A percentile compares a stretch with the other conserved stretches of the same genome.
Conservation (phyloP, 345 rosid species). For the Geranium brycei region DNA sequence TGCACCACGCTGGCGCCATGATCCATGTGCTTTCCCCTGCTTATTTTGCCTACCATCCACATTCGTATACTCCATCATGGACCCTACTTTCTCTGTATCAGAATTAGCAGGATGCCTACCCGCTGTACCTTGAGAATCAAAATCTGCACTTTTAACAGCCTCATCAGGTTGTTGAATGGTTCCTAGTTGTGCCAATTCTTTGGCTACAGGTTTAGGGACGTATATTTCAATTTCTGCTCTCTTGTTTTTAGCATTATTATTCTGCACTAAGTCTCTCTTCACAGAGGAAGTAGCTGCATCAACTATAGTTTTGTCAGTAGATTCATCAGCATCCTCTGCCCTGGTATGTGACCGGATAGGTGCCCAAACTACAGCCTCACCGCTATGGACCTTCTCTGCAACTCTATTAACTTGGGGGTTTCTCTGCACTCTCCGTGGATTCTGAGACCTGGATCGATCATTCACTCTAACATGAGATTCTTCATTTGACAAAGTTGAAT, state of each 20-base stretch:
- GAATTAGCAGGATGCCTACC: conserved; percentile 22
- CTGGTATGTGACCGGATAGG: conserved; percentile 58
- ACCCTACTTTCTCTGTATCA: conserved; percentile 25
- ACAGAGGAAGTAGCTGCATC: conserved; percentile 17
- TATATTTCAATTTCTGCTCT: conserved; percentile 90
- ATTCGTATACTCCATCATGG: conserved; percentile 28
- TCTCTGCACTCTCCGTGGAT: conserved; percentile 43
- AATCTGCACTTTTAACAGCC: conserved; percentile 16
- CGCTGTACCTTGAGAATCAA: conserved; percentile 26
- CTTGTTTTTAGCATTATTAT: conserved; percentile 51
- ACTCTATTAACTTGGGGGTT: conserved; percentile 36
- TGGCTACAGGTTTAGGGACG: conserved; percentile 71
- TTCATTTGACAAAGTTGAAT: conserved; percentile 34
- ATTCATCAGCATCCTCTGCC: conserved; percentile 41
- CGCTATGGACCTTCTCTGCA: conserved; percentile 37
- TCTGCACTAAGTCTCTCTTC: conserved; percentile 44
- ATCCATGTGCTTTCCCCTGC: conserved; percentile 48
- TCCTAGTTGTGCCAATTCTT: conserved; percentile 72
- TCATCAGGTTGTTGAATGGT: conserved; percentile 29
- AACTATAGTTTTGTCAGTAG: conserved; percentile 22
- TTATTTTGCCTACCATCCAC: conserved; percentile 48
- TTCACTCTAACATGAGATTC: conserved; percentile 36
- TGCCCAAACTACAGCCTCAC: conserved; percentile 74
- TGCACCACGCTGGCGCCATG: conserved; percentile 58
- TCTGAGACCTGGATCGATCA: conserved; percentile 57